Percentiles rank a stretch among this genome's conserved stretches.
These are phyloP conservation scores for Fragilaria crotonensis DNA, from an alignment of 108 stramenopile genomes.

Conservation along the genomic window DNA sequence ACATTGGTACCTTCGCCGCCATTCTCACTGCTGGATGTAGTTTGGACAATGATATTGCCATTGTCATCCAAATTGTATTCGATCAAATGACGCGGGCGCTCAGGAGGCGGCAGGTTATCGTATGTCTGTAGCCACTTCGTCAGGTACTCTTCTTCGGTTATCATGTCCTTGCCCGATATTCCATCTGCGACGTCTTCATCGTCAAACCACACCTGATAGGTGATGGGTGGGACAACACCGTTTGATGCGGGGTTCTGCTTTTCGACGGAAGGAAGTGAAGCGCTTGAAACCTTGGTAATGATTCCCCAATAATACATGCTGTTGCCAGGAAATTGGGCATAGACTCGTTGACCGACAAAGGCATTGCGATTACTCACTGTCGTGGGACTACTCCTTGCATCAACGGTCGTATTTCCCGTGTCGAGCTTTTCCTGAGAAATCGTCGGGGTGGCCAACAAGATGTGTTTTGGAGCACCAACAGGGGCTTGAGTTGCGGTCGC, in stretches of 20 bases:
- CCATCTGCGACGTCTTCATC: neutral
- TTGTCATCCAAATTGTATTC: neutral
- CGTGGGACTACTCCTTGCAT: too few species aligned
- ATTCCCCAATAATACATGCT: neutral
- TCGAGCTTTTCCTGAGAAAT: too few species aligned
- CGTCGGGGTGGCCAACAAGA: too few species aligned
- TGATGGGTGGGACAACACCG: neutral
- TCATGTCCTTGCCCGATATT: neutral
- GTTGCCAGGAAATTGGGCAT: neutral
- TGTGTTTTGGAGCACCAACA: too few species aligned
- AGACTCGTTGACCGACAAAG: conserved; percentile 1
- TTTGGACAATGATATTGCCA: too few species aligned
- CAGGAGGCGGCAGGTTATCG: neutral
- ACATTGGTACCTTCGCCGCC: too few species aligned
- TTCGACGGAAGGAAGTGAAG: neutral
- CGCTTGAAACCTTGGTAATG: neutral
- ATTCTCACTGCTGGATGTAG: too few species aligned
- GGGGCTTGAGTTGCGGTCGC: too few species aligned
- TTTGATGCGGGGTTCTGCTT: neutral
- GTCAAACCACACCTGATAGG: neutral
- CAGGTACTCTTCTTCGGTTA: neutral
- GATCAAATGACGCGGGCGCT: neutral
- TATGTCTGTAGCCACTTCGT: neutral
- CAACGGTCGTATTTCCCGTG: too few species aligned
- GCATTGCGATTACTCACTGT: too few species aligned